Evolutionary conservation across 805 yeast species (phyloP).

Genomic region (Cyberlindnera subsufficiens): DNA sequence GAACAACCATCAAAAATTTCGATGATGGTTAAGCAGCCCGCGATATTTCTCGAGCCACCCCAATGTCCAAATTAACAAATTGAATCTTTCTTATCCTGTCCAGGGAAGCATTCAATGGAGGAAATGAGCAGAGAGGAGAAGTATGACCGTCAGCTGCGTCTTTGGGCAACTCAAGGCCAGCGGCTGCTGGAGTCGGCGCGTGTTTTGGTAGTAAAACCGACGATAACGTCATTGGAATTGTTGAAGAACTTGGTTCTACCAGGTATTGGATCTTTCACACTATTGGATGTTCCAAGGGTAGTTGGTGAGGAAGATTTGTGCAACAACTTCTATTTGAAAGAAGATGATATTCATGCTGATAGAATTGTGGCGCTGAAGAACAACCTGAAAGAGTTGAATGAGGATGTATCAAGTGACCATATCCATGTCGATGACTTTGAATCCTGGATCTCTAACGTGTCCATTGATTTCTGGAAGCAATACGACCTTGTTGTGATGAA

Average conservation of each 20-base stretch:
- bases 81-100: background rate
- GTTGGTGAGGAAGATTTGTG: conserved; percentile 41
- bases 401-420: conserved; percentile 36
- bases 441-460: conserved; percentile 9
- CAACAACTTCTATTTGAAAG: conserved; percentile 56
- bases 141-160: conserved; percentile 82
- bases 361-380: conserved; percentile 34
- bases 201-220: conserved; percentile 55
- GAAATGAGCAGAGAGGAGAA: conserved; percentile 34
- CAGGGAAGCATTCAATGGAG: background rate
- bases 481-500: conserved; percentile 46
- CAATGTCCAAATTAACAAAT: no score
- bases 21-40: background rate
- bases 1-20: no score
- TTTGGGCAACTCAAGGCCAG: conserved; percentile 86
- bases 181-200: conserved; percentile 46
- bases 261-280: conserved; percentile 59
- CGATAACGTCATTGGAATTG: conserved; percentile 57
- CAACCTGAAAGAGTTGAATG: conserved; percentile 52
- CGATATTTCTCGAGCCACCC: no score
- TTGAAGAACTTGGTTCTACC: conserved; percentile 77
- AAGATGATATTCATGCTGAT: conserved; percentile 35
- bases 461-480: conserved; percentile 34
- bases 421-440: conserved; percentile 7
- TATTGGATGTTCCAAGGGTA: conserved; percentile 40